Conservation (phyloP, 1,284 basidiomycete species). For the Cutaneotrichosporon cutaneum region DNA sequence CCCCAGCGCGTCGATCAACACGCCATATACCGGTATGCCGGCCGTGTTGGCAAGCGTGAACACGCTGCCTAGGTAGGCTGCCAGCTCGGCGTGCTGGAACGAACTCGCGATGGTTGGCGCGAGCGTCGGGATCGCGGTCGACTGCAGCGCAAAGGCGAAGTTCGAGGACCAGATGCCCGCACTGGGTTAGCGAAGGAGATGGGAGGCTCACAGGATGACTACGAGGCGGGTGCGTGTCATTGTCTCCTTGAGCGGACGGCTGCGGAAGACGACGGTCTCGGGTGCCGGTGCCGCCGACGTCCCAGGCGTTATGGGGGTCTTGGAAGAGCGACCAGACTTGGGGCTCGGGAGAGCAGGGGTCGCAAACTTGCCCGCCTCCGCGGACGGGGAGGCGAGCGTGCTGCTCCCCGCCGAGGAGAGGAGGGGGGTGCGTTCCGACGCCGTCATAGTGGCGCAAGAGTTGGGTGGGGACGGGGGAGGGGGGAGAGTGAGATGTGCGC, state of each 20-base stretch:
- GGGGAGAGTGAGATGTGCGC: too few relatives aligned
- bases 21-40: constrained; percentile 52
- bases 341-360: neutral
- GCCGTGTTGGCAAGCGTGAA: constrained; percentile 48
- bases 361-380: neutral
- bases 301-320: too few relatives aligned
- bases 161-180: constrained; percentile 42
- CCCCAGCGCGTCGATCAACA: constrained; percentile 50
- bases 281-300: too few relatives aligned
- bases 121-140: constrained; percentile 48
- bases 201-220: neutral
- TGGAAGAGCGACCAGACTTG: too few relatives aligned
- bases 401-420: constrained; percentile 1
- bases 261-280: too few relatives aligned
- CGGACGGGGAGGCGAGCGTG: neutral
- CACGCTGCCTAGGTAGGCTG: constrained; percentile 48
- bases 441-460: neutral
- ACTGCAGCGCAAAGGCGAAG: constrained; percentile 51
- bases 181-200: constrained; percentile 9
- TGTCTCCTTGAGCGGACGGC: neutral
- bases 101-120: constrained; percentile 36
- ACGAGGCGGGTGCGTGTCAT: neutral
- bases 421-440: constrained; percentile 8
- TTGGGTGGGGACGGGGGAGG: neutral
- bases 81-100: constrained; percentile 50